Percentiles rank a stretch among this genome's conserved stretches.
These are phyloP conservation scores for Suillus alpinus DNA, from an alignment of 768 basidiomycete genomes.

Conservation along the genomic window DNA sequence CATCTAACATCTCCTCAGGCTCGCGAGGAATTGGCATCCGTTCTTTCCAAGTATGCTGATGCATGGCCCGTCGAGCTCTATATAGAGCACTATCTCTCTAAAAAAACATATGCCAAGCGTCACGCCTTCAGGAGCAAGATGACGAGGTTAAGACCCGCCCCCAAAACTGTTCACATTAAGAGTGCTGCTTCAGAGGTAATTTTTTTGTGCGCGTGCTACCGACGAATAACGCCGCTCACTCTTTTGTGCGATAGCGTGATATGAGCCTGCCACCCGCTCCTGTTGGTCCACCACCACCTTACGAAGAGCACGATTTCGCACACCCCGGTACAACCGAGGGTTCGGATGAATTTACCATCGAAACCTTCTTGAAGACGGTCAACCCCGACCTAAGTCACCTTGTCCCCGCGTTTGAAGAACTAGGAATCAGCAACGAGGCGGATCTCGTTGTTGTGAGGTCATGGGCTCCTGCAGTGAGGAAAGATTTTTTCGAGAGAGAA, in stretches of 20 bases:
- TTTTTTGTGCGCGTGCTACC: neutral
- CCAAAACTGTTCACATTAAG: neutral
- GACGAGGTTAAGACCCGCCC: neutral
- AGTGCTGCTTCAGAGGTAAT: neutral
- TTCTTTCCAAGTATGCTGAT: neutral
- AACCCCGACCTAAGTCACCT: neutral
- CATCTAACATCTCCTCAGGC: neutral
- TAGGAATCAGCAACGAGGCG: neutral
- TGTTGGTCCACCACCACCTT: neutral
- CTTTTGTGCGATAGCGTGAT: neutral
- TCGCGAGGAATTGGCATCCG: neutral
- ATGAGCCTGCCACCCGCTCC: neutral
- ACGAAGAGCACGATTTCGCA: neutral
- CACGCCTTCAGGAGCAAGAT: neutral
- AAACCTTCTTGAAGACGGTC: neutral
- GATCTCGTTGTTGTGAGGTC: neutral
- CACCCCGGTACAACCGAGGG: too few species aligned
- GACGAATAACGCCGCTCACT: neutral
- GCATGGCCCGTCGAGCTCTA: conserved; percentile 4
- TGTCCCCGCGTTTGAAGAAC: neutral
- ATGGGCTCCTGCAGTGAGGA: neutral
- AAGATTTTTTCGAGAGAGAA: neutral
- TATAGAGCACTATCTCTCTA: neutral
- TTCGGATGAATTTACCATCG: neutral
- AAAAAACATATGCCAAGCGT: neutral